Conservation (phyloP, 2,329 filamentous ascomycete genomes). For the Xylaria sp. region DNA sequence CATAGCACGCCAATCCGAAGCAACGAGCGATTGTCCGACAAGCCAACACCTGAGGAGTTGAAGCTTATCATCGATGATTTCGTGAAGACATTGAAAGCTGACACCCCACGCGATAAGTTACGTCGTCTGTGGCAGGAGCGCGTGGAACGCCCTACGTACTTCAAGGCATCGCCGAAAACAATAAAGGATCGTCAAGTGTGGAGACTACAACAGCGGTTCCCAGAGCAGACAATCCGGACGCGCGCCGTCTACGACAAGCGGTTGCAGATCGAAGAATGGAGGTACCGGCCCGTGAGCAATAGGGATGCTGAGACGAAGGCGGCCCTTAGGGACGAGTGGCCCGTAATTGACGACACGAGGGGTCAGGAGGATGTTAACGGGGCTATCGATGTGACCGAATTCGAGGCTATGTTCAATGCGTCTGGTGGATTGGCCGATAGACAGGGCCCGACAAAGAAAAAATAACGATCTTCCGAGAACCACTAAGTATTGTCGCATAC, state of each 20-base stretch:
- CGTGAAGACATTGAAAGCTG: conserved; percentile 26
- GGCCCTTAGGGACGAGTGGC: not conserved
- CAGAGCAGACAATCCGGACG: conserved; percentile 22
- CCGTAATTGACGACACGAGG: not conserved
- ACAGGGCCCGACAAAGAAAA: not conserved
- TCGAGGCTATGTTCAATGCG: conserved; percentile 15
- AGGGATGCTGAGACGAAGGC: not conserved
- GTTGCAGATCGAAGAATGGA: conserved; percentile 22
- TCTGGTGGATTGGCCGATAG: not conserved
- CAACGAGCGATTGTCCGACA: not conserved
- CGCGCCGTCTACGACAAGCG: conserved; percentile 28
- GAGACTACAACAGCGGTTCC: conserved; percentile 25
- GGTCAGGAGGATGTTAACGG: conserved; percentile 5
- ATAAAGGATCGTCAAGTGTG: conserved; percentile 3
- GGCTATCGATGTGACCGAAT: conserved; percentile 18
- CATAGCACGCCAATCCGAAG: conserved; percentile 13
- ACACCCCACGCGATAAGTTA: conserved; percentile 29
- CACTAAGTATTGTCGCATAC: not conserved
- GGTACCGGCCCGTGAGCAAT: not conserved
- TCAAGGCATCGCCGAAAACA: conserved; percentile 8
- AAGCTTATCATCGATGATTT: conserved; percentile 37
- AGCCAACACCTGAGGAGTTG: conserved; percentile 26
- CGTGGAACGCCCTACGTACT: conserved; percentile 15
- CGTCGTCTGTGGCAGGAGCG: conserved; percentile 34
- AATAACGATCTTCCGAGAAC: not conserved